Conservation (phyloP, 768 basidiomycete genomes). For the Jaapia argillacea region DNA sequence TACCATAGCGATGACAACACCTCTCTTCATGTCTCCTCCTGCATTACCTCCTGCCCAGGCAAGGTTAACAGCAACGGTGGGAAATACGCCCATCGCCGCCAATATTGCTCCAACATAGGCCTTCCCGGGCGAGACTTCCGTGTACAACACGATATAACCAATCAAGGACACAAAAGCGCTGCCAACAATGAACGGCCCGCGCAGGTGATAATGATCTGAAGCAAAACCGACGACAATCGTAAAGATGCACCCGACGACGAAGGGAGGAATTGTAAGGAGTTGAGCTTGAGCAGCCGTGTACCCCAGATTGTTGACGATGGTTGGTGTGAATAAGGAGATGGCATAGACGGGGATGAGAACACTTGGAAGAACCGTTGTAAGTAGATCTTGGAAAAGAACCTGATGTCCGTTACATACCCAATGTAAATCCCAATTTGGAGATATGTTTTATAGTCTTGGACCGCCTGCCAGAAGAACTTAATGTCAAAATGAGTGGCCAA, state of each 20-base stretch:
- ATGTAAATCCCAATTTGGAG: constrained; percentile 23
- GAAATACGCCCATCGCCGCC: constrained; percentile 42
- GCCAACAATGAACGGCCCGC: constrained; percentile 40
- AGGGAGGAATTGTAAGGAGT: constrained; percentile 27
- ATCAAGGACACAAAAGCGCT: constrained; percentile 32
- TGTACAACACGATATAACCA: constrained; percentile 41
- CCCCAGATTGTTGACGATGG: constrained; percentile 27
- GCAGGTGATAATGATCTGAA: constrained; percentile 25
- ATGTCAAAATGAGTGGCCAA: constrained; percentile 23
- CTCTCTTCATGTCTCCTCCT: constrained; percentile 45
- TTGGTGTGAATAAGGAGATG: constrained; percentile 26
- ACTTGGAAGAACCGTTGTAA: constrained; percentile 11
- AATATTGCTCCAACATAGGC: constrained; percentile 37
- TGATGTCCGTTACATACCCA: constrained; percentile 14
- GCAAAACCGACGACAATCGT: constrained; percentile 20
- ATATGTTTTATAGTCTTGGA: constrained; percentile 22
- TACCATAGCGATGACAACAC: constrained; percentile 41
- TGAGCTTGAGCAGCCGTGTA: constrained; percentile 34
- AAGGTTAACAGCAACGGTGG: constrained; percentile 34
- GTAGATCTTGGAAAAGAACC: background rate
- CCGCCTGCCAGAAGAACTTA: constrained; percentile 24
- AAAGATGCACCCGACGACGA: constrained; percentile 18
- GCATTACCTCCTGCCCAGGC: constrained; percentile 49
- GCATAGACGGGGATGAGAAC: constrained; percentile 36
- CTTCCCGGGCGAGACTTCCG: constrained; percentile 13